These are phyloP conservation scores for Dactylorhiza incarnata DNA, from an alignment of 106 monocot species.

Conservation along the genomic window DNA sequence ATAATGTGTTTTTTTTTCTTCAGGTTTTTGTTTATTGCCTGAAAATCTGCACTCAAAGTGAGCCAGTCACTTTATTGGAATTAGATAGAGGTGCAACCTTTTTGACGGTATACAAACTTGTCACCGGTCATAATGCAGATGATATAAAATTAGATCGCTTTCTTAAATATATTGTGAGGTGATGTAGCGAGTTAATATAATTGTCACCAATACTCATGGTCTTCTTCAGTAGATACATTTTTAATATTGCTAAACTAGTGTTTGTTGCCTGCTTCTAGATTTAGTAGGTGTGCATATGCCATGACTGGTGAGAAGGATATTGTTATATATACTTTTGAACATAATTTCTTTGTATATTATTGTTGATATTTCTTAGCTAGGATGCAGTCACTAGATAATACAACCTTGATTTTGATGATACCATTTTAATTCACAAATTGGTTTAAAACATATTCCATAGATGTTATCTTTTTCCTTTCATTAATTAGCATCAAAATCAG, in stretches of 20 bases:
- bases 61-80: conserved; percentile 42
- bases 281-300: conserved; percentile 87
- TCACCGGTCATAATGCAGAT: conserved; percentile 99
- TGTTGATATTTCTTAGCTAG: background rate
- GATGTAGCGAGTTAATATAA: conserved; percentile 79
- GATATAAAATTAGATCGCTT: conserved; percentile 95
- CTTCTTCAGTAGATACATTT: background rate
- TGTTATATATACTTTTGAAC: conserved; percentile 91
- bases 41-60: too few relatives aligned
- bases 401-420: too few relatives aligned
- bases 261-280: conserved; percentile 32
- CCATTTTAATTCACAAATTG: too few relatives aligned
- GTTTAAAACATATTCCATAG: too few relatives aligned
- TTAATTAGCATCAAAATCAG: too few relatives aligned
- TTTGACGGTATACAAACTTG: conserved; percentile 79
- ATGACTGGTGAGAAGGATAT: conserved; percentile 99
- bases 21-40: too few relatives aligned
- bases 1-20: too few relatives aligned
- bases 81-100: conserved; percentile 94
- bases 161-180: conserved; percentile 89
- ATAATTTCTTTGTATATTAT: background rate
- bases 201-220: background rate
- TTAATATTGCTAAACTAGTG: background rate
- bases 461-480: too few relatives aligned
- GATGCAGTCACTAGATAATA: background rate